Evolutionary conservation across 2,329 filamentous ascomycete genomes (phyloP), one percentile per base, ranked within the genome.

Genomic region (Pezicula carpinea): DNA sequence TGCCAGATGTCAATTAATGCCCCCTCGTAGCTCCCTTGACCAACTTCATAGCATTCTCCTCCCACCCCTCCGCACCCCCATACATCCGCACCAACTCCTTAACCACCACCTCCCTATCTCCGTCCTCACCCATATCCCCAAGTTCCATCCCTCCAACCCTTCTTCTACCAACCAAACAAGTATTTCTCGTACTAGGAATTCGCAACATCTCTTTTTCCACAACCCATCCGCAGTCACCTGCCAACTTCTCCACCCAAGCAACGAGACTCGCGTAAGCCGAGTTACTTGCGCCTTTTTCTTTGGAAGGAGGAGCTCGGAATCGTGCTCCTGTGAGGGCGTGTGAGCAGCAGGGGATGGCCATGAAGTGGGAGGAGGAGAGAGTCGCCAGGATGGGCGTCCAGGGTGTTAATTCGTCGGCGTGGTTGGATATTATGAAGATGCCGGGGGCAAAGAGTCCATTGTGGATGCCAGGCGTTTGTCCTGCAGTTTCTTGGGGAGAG

Each of bases 371-470:
- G 2, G 79, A 69, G 0, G 85, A 90, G 2, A 89, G 70, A 6
- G 81, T 79, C 1, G 89, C 91, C 34, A 99, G 79, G 15, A 97
- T 77, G 0, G 93, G 93, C 0, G 93, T 97, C 93, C 93, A 99
- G 0, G 89, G 82, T 0, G 93, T 99, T 13, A 99, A 77, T 68
- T 99, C 91, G 63, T 99, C 93, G 10, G 92, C 92, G 65, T 99
- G 93, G 62, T 99, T 99, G 41, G 90, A 95, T 53, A 99, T 86
- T 59, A 99, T 89, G 66, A 99, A 99, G 0, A 89, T 95, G 22
- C 82, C 81, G 14, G 66, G 64, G 0, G 80, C 74, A 60, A 97
- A 96, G 8, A 74, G 60, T 31, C 92, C 93, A 52, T 72, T 62
- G 55, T 79, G 75, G 51, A 67, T 65, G 73, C 65, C 58, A 18